phyloP scores from a whole-genome alignment of 768 basidiomycete species.

The Paxillus rubicundulus region DNA sequence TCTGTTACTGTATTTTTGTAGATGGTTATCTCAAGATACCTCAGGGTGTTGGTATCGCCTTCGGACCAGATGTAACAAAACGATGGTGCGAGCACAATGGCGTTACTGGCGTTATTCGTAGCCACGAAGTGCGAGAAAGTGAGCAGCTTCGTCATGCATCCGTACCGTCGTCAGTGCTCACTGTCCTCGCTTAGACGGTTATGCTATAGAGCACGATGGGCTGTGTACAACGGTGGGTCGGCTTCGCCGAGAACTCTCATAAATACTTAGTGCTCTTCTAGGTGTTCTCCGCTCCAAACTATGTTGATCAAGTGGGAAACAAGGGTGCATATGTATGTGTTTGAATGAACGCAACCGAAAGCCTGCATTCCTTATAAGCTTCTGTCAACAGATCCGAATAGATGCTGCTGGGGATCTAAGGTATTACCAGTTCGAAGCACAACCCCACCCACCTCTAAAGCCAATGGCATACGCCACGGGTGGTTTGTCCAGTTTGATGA shows the following conservation, averaged over 20 bases:
- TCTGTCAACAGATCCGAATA: constrained; percentile 64
- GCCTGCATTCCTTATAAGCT: constrained; percentile 6
- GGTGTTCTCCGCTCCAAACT: constrained; percentile 96
- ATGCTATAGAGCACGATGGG: constrained; percentile 92
- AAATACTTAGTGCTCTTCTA: constrained; percentile 29
- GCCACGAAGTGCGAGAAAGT: constrained; percentile 96
- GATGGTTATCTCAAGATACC: constrained; percentile 13
- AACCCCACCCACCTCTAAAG: constrained; percentile 83
- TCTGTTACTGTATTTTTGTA: constrained; percentile 1
- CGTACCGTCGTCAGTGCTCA: constrained; percentile 5
- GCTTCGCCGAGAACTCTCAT: background rate
- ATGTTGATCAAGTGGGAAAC: constrained; percentile 88
- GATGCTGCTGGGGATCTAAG: constrained; percentile 69
- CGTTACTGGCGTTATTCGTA: constrained; percentile 86
- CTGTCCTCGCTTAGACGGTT: constrained; percentile 59
- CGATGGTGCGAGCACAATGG: constrained; percentile 86
- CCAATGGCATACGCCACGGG: constrained; percentile 88
- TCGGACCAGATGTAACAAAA: constrained; percentile 92
- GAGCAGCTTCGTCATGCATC: constrained; percentile 19
- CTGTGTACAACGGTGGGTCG: constrained; percentile 81
- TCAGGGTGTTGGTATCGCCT: constrained; percentile 92
- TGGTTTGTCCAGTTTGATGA: constrained; percentile 66
- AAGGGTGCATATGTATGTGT: constrained; percentile 84
- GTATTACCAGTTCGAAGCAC: constrained; percentile 83
- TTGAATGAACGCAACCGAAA: background rate